A percentile compares a stretch with the other conserved stretches of the same genome.
Evolutionary conservation across 139 green algal genomes (phyloP).

Genomic region (Chlorokybus atmophyticus): DNA sequence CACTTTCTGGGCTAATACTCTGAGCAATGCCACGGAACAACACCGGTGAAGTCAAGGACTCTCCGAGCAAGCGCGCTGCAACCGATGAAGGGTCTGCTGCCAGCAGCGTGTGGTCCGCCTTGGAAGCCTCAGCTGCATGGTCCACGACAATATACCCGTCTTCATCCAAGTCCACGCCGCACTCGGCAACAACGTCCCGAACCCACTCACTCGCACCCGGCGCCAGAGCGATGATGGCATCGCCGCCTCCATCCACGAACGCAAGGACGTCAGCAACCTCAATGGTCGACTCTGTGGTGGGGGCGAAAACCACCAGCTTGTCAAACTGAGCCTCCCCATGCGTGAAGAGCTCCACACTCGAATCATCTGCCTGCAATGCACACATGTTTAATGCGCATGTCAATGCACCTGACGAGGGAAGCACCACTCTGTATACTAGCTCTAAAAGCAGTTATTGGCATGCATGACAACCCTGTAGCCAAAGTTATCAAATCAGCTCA

Average conservation of each 20-base stretch:
- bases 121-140: slow-evolving; percentile 12
- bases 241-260: slow-evolving; percentile 67
- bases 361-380: too few species aligned
- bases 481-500: too few species aligned
- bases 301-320: slow-evolving; percentile 57
- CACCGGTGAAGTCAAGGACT: neutral
- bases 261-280: slow-evolving; percentile 48
- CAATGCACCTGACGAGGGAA: neutral
- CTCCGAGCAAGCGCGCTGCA: neutral
- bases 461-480: too few species aligned
- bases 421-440: too few species aligned
- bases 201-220: slow-evolving; percentile 34
- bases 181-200: slow-evolving; percentile 26
- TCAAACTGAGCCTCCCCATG: slow-evolving; percentile 73
- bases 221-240: slow-evolving; percentile 58
- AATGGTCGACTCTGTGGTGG: slow-evolving; percentile 38
- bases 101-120: slow-evolving; percentile 18
- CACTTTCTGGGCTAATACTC: neutral
- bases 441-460: too few species aligned
- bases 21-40: neutral
- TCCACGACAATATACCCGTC: slow-evolving; percentile 13
- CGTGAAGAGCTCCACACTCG: too few species aligned
- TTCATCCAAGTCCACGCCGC: slow-evolving; percentile 19
- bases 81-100: neutral
- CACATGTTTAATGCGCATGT: slow-evolving; percentile 3